Conservation (phyloP, 2,329 filamentous ascomycete species). For the Gaeumannomyces sp. region DNA sequence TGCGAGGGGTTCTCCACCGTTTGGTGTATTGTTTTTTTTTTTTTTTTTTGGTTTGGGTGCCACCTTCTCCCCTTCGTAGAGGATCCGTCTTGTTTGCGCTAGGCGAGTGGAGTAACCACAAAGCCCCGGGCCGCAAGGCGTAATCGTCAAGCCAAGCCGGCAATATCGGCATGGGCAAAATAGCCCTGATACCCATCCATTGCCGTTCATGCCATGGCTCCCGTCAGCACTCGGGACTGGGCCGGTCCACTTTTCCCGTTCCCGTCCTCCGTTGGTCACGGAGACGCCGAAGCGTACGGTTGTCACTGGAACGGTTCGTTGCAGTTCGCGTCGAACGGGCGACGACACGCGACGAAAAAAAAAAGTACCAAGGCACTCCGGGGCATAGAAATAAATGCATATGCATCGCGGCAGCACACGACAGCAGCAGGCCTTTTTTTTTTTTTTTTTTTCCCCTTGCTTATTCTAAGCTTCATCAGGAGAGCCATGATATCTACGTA, state of each 20-base stretch:
- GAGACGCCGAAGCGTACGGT: background rate
- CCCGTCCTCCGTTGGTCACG: background rate
- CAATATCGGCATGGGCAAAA: background rate
- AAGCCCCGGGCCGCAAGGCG: background rate
- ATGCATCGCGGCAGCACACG: background rate
- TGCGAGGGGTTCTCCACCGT: too few relatives aligned
- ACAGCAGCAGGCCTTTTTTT: too few relatives aligned
- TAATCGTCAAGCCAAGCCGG: background rate
- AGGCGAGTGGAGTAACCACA: background rate
- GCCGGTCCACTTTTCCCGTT: background rate
- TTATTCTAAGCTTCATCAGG: background rate
- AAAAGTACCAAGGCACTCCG: background rate
- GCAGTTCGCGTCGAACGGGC: background rate
- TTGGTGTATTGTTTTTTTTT: too few relatives aligned
- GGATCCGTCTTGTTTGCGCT: too few relatives aligned
- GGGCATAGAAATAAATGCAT: background rate
- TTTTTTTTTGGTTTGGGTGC: too few relatives aligned
- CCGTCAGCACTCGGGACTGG: background rate
- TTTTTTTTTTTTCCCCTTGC: too few relatives aligned
- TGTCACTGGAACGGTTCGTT: too few relatives aligned
- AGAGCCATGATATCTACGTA: background rate
- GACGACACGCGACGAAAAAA: background rate
- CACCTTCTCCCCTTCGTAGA: too few relatives aligned
- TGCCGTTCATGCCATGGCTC: background rate
- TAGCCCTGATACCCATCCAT: too few relatives aligned